These are phyloP conservation scores for Botrytis pseudocinerea DNA, from an alignment of 2,329 filamentous ascomycete species.

Conservation along the genomic window DNA sequence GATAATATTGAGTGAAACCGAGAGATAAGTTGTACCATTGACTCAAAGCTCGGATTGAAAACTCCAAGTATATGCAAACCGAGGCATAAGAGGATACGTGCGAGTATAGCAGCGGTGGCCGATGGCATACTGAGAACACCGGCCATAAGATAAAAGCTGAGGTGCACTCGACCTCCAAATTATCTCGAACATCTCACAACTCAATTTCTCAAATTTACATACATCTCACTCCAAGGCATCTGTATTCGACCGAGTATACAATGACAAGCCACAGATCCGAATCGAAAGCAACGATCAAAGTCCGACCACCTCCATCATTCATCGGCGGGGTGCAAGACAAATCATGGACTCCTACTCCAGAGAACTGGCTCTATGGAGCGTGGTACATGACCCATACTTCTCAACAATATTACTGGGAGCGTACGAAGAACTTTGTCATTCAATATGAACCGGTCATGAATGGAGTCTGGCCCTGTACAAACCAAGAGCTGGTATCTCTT, in stretches of 20 bases:
- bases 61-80: not conserved
- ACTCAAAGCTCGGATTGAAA: not conserved
- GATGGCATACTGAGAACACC: not conserved
- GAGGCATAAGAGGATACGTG: not conserved
- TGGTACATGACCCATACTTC: constrained; percentile 19
- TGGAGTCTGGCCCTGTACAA: constrained; percentile 14
- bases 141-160: not conserved
- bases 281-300: not conserved
- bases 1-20: no score
- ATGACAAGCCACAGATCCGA: not conserved
- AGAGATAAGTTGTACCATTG: not conserved
- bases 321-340: not conserved
- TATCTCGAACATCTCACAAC: not conserved
- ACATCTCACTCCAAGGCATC: no score
- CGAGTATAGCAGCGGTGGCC: not conserved
- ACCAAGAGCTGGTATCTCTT: constrained; percentile 15
- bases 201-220: not conserved
- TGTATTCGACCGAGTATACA: not conserved
- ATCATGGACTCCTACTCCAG: constrained; percentile 12
- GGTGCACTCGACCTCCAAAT: not conserved
- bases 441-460: constrained; percentile 19
- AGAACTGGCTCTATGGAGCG: constrained; percentile 14
- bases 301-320: constrained; percentile 5
- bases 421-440: constrained; percentile 18
- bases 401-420: constrained; percentile 19